Percentiles rank a stretch among this genome's conserved stretches.
Conservation (phyloP, 306 rosid species). For the Sophora flavescens region DNA sequence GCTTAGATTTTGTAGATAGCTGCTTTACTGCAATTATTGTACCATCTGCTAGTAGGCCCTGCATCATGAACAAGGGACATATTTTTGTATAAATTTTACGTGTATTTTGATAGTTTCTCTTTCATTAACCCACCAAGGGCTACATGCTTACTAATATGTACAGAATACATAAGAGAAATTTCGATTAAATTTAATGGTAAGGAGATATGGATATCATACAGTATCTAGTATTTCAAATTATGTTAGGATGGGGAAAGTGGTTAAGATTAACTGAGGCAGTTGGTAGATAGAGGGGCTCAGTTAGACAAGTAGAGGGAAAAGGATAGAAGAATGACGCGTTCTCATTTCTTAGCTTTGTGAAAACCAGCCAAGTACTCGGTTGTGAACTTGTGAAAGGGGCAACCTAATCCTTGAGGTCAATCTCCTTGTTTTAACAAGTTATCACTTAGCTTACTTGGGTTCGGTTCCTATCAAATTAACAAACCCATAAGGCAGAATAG, state of each 20-base stretch:
- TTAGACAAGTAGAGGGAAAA: too few relatives aligned
- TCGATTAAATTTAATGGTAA: neutral
- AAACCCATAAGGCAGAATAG: neutral
- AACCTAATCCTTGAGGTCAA: too few relatives aligned
- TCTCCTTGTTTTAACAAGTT: too few relatives aligned
- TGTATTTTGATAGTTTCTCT: neutral
- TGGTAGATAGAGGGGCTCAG: too few relatives aligned
- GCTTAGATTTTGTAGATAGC: constrained; percentile 91
- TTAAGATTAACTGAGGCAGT: too few relatives aligned
- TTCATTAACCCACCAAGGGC: constrained; percentile 7
- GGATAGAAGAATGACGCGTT: too few relatives aligned
- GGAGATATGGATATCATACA: constrained; percentile 22
- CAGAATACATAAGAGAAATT: neutral
- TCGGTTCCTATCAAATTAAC: too few relatives aligned
- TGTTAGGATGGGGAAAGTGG: neutral
- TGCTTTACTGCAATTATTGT: constrained; percentile 91
- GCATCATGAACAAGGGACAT: constrained; percentile 44
- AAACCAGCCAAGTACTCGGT: too few relatives aligned
- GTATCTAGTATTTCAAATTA: neutral
- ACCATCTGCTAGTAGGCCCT: constrained; percentile 91
- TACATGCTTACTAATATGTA: constrained; percentile 3
- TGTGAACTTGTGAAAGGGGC: too few relatives aligned
- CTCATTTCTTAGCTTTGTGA: too few relatives aligned
- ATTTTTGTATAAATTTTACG: neutral
- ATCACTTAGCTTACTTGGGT: too few relatives aligned